These are phyloP conservation scores for Xylaria sp. DNA, from an alignment of 2,329 filamentous ascomycete genomes.

Conservation along the genomic window DNA sequence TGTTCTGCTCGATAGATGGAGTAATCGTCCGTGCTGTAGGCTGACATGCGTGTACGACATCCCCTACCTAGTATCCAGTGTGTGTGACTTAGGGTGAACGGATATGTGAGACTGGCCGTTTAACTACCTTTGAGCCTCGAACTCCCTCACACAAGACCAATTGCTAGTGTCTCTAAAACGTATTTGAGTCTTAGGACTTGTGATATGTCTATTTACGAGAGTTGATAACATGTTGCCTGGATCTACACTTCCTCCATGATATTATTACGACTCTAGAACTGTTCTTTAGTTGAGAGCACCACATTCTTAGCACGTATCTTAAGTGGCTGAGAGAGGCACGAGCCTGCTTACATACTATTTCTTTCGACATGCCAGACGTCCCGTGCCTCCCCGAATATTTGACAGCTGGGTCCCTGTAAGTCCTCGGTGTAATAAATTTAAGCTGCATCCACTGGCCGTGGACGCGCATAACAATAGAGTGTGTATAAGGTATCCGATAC, in stretches of 20 bases:
- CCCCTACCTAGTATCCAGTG: background rate
- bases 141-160: background rate
- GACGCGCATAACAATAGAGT: slow-evolving; percentile 38
- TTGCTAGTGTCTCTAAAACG: background rate
- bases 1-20: slow-evolving; percentile 14
- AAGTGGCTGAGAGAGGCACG: slow-evolving; percentile 5
- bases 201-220: background rate
- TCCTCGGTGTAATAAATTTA: slow-evolving; percentile 44
- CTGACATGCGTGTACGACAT: slow-evolving; percentile 10
- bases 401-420: slow-evolving; percentile 34
- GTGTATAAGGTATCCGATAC: slow-evolving; percentile 42
- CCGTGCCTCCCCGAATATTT: slow-evolving; percentile 29
- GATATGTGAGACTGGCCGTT: slow-evolving; percentile 12
- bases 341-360: slow-evolving; percentile 22
- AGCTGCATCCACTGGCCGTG: slow-evolving; percentile 40
- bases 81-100: background rate
- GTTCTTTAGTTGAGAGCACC: background rate
- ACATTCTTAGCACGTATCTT: slow-evolving; percentile 11
- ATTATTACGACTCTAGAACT: background rate
- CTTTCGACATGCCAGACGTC: slow-evolving; percentile 19
- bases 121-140: slow-evolving; percentile 12
- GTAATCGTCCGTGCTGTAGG: slow-evolving; percentile 11
- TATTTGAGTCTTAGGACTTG: background rate
- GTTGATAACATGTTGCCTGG: background rate
- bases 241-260: background rate